A percentile compares a stretch with the other conserved stretches of the same genome.
Conservation (phyloP, 2,329 filamentous ascomycete species). For the Arthrobotrys sinensis region DNA sequence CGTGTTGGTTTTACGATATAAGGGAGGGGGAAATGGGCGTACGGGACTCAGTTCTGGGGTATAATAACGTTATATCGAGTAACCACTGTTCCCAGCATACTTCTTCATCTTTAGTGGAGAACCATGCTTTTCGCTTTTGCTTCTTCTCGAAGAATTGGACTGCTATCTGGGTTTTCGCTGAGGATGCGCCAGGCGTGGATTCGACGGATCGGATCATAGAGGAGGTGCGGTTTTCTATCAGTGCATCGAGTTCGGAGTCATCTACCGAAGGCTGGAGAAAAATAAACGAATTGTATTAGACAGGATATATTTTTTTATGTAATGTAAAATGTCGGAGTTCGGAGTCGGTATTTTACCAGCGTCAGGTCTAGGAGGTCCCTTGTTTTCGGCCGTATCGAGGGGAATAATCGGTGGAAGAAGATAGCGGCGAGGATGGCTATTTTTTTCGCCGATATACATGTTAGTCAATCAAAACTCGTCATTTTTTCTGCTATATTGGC, state of each 20-base stretch:
- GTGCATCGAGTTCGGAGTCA: conserved; percentile 89
- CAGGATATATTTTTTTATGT: conserved; percentile 25
- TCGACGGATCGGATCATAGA: conserved; percentile 76
- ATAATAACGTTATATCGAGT: conserved; percentile 91
- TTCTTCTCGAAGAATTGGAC: conserved; percentile 97
- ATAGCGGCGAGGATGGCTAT: conserved; percentile 90
- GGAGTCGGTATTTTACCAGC: conserved; percentile 69
- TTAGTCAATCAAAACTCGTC: conserved; percentile 46
- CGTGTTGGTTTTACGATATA: neutral
- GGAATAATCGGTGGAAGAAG: conserved; percentile 99
- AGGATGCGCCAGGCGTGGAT: conserved; percentile 59
- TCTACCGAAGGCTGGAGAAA: conserved; percentile 78
- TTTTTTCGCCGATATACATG: conserved; percentile 67
- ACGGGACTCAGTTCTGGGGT: conserved; percentile 90
- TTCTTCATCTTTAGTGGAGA: conserved; percentile 86
- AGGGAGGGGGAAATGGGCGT: conserved; percentile 66
- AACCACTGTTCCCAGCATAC: conserved; percentile 98
- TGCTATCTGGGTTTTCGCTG: conserved; percentile 63
- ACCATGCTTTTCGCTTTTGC: conserved; percentile 83
- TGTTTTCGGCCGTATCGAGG: conserved; percentile 83
- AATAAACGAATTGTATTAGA: neutral
- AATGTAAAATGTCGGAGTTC: neutral
- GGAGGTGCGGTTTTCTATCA: conserved; percentile 89
- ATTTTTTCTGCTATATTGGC: conserved; percentile 49
- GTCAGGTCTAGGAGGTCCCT: conserved; percentile 92